Evolutionary conservation across 176 grass and related monocot species (phyloP), one percentile per base, ranked within the genome.

Genomic region (Bolboschoenus planiculmis): DNA sequence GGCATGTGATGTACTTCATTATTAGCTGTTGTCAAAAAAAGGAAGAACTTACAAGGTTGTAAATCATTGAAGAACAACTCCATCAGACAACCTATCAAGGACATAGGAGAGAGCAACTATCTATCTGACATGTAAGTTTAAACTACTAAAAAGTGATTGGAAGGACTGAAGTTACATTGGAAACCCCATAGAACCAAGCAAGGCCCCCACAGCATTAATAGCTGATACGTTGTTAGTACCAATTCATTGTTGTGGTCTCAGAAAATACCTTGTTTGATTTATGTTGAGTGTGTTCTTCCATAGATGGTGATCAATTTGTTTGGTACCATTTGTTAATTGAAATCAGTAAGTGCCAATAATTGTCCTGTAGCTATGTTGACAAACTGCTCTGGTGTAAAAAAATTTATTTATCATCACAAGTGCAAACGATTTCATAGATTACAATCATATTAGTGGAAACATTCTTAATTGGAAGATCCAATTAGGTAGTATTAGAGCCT

Each of bases 41-140:
- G 11, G 26, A 33, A 59, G 50, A 59, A n/a, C 13, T 70, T 40
- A 4, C 34, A 40, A n/a, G 16, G 35, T n/a, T 42, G 66, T 71
- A 71, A 23, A 21, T 71, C 66, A 21, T 71, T 40, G 20, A 24
- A 42, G 34, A 66, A 66, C 16, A 71, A 71, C 36, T 43, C 9
- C 7, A 71, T 23, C 10, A 35, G 43, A 71, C 20, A 23, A 16
- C 15, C 11, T 9, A 73, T 73, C 40, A 47, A n/a, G 39, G 7
- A 61, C 21, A 29, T 3, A 4, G 58, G 11, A 46, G 68, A 73
- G 3, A 13, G 23, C 20, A 73, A 73, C 40, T 73, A 27, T 73
- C 68, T 47, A 73, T 74, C 68, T 50, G 44, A 76, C 72, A 51
- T 33, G 24, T 30, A 75, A 50, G 44, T 50, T 75, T 75, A 75